These are phyloP conservation scores for Infundibulicybe gibba DNA, from an alignment of 768 basidiomycete species.

Conservation along the genomic window DNA sequence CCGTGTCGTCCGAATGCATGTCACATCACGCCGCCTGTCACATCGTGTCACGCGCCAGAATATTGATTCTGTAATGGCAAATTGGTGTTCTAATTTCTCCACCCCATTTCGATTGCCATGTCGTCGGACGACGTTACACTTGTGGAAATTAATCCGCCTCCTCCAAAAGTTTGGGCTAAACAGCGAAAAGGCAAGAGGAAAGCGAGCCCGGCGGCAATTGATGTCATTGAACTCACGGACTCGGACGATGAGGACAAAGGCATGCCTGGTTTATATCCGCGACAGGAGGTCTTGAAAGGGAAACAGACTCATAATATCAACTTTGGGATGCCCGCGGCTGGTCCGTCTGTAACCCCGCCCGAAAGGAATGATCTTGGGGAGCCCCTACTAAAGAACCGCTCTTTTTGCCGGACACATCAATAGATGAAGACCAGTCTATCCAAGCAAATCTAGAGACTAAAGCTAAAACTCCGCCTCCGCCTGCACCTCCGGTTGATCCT, in stretches of 20 bases:
- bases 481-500: slow-evolving; percentile 12
- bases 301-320: no score
- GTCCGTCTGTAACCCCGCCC: background rate
- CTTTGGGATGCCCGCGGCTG: background rate
- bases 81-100: no score
- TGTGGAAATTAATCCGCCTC: no score
- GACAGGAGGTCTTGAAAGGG: background rate
- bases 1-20: no score
- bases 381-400: slow-evolving; percentile 15
- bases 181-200: background rate
- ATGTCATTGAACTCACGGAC: slow-evolving; percentile 5
- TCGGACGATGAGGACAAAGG: slow-evolving; percentile 11
- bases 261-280: slow-evolving; percentile 1
- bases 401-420: slow-evolving; percentile 28
- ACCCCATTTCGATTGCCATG: no score
- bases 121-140: no score
- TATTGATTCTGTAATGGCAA: no score
- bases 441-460: background rate
- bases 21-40: no score
- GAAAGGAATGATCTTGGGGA: background rate
- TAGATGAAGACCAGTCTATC: background rate
- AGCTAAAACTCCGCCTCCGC: slow-evolving; percentile 1
- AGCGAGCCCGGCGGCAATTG: background rate
- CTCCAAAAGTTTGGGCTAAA: background rate
- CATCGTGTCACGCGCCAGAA: no score